These are phyloP conservation scores for Penicillium sp. DNA, from an alignment of 2,329 filamentous ascomycete species.

Conservation along the genomic window DNA sequence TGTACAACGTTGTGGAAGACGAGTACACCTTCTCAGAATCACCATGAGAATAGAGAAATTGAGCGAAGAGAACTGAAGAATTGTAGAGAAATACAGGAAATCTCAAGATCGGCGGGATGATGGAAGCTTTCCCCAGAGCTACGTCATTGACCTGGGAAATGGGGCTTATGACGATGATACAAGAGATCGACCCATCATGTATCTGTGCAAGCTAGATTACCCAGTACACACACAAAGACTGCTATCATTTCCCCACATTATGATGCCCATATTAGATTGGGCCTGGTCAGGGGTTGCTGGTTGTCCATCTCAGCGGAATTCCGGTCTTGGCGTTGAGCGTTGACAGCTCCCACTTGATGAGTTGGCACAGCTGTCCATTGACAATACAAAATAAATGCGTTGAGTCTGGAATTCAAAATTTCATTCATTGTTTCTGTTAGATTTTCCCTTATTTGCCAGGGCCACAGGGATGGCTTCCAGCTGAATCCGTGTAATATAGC, in stretches of 20 bases:
- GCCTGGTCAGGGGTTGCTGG: neutral
- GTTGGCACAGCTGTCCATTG: neutral
- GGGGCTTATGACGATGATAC: slow-evolving; percentile 21
- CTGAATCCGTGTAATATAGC: neutral
- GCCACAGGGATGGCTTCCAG: neutral
- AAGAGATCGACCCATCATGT: neutral
- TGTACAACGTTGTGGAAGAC: neutral
- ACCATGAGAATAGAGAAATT: neutral
- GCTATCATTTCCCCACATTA: slow-evolving; percentile 10
- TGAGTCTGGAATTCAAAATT: too few relatives aligned
- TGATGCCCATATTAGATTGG: neutral
- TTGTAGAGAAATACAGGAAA: neutral
- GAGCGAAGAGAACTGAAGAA: neutral
- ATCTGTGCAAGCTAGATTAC: slow-evolving; percentile 1
- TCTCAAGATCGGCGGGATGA: neutral
- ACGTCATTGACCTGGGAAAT: slow-evolving; percentile 28
- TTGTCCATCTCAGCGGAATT: neutral
- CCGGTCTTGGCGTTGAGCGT: neutral
- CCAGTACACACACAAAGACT: neutral
- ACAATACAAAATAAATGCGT: neutral
- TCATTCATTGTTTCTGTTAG: too few relatives aligned
- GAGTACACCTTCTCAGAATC: neutral
- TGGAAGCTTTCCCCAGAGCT: slow-evolving; percentile 19
- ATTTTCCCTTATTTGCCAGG: too few relatives aligned
- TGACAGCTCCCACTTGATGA: neutral